Evolutionary conservation across 257 asterid species (phyloP).

Genomic region (Gentiana dahurica): DNA sequence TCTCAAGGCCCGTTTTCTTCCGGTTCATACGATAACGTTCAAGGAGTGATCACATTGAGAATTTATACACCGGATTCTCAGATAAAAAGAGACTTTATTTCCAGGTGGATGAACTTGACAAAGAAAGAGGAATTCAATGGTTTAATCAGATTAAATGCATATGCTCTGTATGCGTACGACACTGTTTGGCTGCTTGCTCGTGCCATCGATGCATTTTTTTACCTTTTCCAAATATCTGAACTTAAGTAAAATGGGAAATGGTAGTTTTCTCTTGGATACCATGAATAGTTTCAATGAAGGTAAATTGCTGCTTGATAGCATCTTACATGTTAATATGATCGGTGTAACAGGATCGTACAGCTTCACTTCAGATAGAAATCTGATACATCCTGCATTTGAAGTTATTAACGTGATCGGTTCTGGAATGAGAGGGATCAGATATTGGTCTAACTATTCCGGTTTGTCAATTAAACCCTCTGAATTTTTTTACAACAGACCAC

Average conservation of each 20-base stretch:
- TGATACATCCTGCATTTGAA: too few relatives aligned
- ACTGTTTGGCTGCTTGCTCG: too few relatives aligned
- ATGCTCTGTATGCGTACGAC: too few relatives aligned
- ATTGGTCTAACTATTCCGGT: too few relatives aligned
- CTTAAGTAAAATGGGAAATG: conserved; percentile 7
- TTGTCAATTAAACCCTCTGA: too few relatives aligned
- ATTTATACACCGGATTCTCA: conserved; percentile 31
- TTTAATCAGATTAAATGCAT: conserved; percentile 23
- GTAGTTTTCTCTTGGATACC: too few relatives aligned
- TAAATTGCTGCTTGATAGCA: conserved; percentile 18
- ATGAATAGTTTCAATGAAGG: too few relatives aligned
- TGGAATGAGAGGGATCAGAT: too few relatives aligned
- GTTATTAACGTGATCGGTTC: too few relatives aligned
- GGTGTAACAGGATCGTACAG: conserved; percentile 40
- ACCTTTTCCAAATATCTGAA: conserved; percentile 35
- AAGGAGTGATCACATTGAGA: conserved; percentile 42
- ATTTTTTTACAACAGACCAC: too few relatives aligned
- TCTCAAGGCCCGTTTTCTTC: too few relatives aligned
- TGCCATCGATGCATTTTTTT: conserved; percentile 30
- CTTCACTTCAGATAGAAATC: too few relatives aligned
- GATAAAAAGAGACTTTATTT: conserved; percentile 20
- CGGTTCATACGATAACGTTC: conserved; percentile 8
- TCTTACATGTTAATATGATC: conserved; percentile 31
- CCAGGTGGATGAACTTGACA: conserved; percentile 33
- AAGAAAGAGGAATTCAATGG: conserved; percentile 16